Evolutionary conservation across 768 basidiomycete species (phyloP), one percentile per base, ranked within the genome.

Genomic region (Aureoboletus auriporus): DNA sequence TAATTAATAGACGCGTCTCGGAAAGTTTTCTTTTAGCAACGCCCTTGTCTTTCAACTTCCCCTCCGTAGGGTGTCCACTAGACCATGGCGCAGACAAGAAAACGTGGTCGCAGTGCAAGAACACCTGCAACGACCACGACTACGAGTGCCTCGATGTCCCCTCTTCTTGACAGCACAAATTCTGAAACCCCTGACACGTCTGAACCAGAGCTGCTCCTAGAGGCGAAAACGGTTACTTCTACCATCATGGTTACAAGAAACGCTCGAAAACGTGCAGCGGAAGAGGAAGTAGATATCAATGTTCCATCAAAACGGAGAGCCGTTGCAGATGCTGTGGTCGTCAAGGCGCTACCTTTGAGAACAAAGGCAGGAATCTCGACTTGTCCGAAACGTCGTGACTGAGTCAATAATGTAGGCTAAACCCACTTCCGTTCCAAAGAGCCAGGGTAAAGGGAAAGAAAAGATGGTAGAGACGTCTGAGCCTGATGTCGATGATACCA

Each of bases 101-200:
- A 42, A 9, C 35, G 56, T 39, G 33, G 49, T 26, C 54, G 59
- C 12, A 51, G 27, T 14, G 33, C 42, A 5, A 50, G 39, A 27
- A 61, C 66, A 9, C 53, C 67, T 8, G 51, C 59, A 39, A 64
- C 63, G 5, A 51, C 66, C 26, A 49, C 67, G 9, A 51, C 67
- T 5, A 66, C 75, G 8, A 69, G 74, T 12, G 69, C 74, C 11
- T 68, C 71, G 35, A 69, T 67, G 28, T 79, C 83, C 11, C 79
- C 82, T 34, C 53, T 76, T 23, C 74, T 81, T 55, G 82, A 78
- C 55, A 67, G 71, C 29, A 63, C 66, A 44, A 65, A 67, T 20
- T 79, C 81, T 29, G 67, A 74, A 57, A 81, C 81, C 43, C 81
- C 83, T 56, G 67, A 67, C 36, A 82, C 80, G 28, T 83, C 82